Percentiles rank a stretch among this genome's conserved stretches.
phyloP scores from a whole-genome alignment of 176 grass and related monocot genomes.

The Cocos nucifera region DNA sequence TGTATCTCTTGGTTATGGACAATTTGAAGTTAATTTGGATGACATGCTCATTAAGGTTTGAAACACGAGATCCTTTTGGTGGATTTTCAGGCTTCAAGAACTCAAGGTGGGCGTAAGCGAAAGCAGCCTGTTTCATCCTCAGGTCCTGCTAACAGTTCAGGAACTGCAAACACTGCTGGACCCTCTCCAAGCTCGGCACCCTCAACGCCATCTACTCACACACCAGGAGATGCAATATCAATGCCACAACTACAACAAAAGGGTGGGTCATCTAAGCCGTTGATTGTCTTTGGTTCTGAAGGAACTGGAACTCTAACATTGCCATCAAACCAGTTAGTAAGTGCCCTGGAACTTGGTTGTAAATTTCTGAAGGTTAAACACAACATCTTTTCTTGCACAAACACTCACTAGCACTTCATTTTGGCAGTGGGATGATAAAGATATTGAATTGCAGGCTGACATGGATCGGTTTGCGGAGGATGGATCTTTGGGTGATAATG shows the following conservation, averaged over 20 bases:
- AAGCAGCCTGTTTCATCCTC: constrained; percentile 75
- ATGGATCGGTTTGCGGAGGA: constrained; percentile 90
- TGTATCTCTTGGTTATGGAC: not conserved
- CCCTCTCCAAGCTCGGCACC: constrained; percentile 96
- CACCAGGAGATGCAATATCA: constrained; percentile 83
- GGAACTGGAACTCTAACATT: constrained; percentile 76
- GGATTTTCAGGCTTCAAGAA: constrained; percentile 32
- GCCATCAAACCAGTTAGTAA: constrained; percentile 74
- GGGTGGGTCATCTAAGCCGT: constrained; percentile 63
- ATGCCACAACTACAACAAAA: constrained; percentile 72
- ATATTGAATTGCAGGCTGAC: constrained; percentile 56
- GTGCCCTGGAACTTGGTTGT: not conserved
- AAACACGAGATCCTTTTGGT: not conserved
- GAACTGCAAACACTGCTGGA: constrained; percentile 86
- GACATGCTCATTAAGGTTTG: not conserved
- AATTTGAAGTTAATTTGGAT: constrained; percentile 15
- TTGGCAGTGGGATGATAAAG: not conserved
- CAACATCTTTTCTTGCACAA: not conserved
- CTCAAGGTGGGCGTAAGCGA: constrained; percentile 26
- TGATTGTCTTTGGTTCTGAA: constrained; percentile 66
- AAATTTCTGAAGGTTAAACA: not conserved
- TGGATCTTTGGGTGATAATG: constrained; percentile 91
- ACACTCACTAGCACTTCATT: not conserved
- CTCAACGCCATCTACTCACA: constrained; percentile 94
- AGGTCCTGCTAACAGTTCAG: constrained; percentile 77